Evolutionary conservation across 2,329 filamentous ascomycete genomes (phyloP).

Genomic region (Cladophialophora bantiana): DNA sequence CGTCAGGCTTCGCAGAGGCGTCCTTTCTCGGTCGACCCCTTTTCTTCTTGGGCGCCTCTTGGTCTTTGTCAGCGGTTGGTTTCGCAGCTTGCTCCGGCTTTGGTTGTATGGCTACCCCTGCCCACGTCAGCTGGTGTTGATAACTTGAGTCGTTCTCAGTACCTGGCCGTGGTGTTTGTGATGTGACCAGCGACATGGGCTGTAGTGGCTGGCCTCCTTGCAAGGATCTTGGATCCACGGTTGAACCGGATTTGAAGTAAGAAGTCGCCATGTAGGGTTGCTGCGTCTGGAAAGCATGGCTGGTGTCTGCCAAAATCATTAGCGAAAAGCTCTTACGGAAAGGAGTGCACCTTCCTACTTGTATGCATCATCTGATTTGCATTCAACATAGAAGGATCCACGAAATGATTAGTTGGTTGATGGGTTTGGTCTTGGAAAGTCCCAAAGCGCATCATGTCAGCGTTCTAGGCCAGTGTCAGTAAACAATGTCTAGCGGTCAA

Average conservation of each 20-base stretch:
- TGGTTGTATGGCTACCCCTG: constrained; percentile 18
- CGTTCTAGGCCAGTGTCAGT: constrained; percentile 25
- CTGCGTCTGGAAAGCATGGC: constrained; percentile 25
- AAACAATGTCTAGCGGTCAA: background rate
- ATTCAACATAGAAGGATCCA: constrained; percentile 38
- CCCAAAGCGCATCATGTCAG: constrained; percentile 31
- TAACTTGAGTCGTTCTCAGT: background rate
- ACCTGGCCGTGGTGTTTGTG: constrained; percentile 16
- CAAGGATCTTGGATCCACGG: constrained; percentile 35
- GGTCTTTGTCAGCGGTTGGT: constrained; percentile 16
- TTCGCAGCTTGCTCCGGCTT: constrained; percentile 35
- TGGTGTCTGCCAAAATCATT: constrained; percentile 16
- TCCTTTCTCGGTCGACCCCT: constrained; percentile 40
- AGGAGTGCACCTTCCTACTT: constrained; percentile 2
- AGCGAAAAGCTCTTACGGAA: constrained; percentile 2
- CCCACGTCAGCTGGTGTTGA: constrained; percentile 12
- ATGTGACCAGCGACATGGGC: constrained; percentile 11
- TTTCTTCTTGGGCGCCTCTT: constrained; percentile 36
- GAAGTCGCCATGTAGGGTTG: constrained; percentile 25
- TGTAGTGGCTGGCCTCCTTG: constrained; percentile 36
- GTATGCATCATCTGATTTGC: constrained; percentile 28
- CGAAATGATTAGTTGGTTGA: constrained; percentile 27
- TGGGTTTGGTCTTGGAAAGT: constrained; percentile 32
- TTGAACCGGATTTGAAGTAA: constrained; percentile 30
- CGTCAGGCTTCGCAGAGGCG: constrained; percentile 30